Evolutionary conservation across 352 stramenopile species (phyloP).

Genomic region (Bremia lactucae): DNA sequence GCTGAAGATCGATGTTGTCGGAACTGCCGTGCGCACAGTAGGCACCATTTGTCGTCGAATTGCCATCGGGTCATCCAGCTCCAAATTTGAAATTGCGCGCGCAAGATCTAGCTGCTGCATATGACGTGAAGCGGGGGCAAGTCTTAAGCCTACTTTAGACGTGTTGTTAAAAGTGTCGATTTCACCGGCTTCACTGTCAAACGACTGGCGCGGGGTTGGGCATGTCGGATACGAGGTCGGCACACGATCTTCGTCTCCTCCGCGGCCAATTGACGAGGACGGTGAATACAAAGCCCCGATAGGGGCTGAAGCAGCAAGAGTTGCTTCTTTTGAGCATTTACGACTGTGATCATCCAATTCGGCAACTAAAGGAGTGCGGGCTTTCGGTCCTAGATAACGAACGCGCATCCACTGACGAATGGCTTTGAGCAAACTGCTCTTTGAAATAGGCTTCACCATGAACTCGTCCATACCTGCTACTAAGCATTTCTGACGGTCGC

Average conservation of each 20-base stretch:
- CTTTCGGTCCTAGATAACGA: too few relatives aligned
- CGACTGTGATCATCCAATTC: constrained; percentile 17
- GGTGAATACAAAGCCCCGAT: constrained; percentile 8
- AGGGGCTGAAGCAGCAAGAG: constrained; percentile 3
- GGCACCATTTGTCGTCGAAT: too few relatives aligned
- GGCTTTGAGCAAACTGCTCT: constrained; percentile 44
- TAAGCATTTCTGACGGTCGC: constrained; percentile 63
- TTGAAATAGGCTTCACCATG: constrained; percentile 72
- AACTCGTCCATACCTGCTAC: constrained; percentile 67
- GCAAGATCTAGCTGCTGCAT: constrained; percentile 69
- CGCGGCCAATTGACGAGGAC: constrained; percentile 11
- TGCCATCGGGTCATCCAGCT: constrained; percentile 82
- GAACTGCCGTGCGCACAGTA: constrained; percentile 43
- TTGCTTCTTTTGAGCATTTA: constrained; percentile 8
- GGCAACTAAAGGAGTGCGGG: constrained; percentile 9
- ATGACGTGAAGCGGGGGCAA: constrained; percentile 61
- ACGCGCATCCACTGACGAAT: constrained; percentile 61
- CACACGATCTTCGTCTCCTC: constrained; percentile 8
- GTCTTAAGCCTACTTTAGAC: constrained; percentile 1
- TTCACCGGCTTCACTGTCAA: constrained; percentile 21
- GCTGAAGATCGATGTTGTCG: constrained; percentile 57
- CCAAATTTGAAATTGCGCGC: constrained; percentile 70
- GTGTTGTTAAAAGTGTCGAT: constrained; percentile 7
- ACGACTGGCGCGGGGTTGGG: constrained; percentile 23
- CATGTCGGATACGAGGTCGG: constrained; percentile 20